A percentile compares a stretch with the other conserved stretches of the same genome.
Conservation (phyloP, 148 eudicot genomes). For the Arbutus unedo region DNA sequence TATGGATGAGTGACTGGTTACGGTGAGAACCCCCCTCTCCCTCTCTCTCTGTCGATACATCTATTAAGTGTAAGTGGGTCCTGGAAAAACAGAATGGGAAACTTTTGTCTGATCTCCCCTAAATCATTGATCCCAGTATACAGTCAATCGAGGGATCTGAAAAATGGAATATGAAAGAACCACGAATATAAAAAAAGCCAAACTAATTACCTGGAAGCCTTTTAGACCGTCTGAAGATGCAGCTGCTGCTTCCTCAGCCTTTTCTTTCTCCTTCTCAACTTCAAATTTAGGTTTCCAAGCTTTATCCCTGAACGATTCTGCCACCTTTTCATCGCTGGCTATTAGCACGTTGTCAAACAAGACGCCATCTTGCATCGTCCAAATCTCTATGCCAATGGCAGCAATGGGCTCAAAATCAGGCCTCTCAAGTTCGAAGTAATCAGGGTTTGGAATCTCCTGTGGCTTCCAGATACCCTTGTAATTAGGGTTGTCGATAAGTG, state of each 20-base stretch:
- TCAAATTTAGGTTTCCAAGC: conserved; percentile 81
- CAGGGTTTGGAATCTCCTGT: conserved; percentile 70
- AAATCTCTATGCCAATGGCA: conserved; percentile 93
- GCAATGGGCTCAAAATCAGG: conserved; percentile 91
- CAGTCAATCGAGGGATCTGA: not conserved
- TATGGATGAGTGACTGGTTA: too few relatives aligned
- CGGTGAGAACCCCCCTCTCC: too few relatives aligned
- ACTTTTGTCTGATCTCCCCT: not conserved
- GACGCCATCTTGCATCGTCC: conserved; percentile 94
- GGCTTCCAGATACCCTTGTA: conserved; percentile 99
- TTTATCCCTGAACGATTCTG: conserved; percentile 56
- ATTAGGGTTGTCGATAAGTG: conserved; percentile 76
- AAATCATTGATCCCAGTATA: not conserved
- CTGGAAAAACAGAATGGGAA: not conserved
- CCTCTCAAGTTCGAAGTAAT: conserved; percentile 71
- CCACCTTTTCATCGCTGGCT: conserved; percentile 69
- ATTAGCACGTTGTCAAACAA: conserved; percentile 86
- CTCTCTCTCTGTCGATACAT: not conserved
- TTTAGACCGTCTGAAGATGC: conserved; percentile 44
- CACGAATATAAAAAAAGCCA: not conserved
- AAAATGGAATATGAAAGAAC: not conserved
- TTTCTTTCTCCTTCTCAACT: conserved; percentile 82
- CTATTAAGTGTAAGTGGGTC: not conserved
- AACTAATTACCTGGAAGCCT: conserved; percentile 61
- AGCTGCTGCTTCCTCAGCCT: conserved; percentile 72